Evolutionary conservation across 2,329 filamentous ascomycete genomes (phyloP).

Genomic region (Venturiaceae sp.): DNA sequence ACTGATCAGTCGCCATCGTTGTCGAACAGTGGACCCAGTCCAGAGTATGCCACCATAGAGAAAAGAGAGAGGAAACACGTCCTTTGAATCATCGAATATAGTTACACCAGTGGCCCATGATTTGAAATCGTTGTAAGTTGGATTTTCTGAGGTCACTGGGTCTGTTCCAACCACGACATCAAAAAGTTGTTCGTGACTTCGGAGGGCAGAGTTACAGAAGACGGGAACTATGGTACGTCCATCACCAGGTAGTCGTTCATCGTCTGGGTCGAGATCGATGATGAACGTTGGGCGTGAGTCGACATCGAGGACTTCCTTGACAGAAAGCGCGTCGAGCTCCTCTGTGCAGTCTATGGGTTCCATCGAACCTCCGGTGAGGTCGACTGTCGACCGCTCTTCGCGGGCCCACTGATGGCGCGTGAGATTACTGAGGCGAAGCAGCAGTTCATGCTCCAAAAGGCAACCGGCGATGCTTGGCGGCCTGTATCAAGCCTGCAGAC

Average conservation of each 20-base stretch:
- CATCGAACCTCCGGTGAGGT: too few species aligned
- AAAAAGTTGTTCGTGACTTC: constrained; percentile 18
- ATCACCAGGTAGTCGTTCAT: background rate
- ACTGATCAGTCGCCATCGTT: constrained; percentile 20
- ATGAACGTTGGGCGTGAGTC: constrained; percentile 23
- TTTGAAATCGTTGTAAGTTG: constrained; percentile 26
- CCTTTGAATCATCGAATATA: constrained; percentile 33
- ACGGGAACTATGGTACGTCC: constrained; percentile 15
- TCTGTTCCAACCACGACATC: constrained; percentile 15
- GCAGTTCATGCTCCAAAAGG: too few species aligned
- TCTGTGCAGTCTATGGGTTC: background rate
- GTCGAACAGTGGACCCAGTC: constrained; percentile 20
- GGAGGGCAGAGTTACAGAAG: constrained; percentile 22
- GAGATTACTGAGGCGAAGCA: background rate
- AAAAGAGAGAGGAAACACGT: constrained; percentile 34
- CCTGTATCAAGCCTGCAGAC: too few species aligned
- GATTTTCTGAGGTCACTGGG: background rate
- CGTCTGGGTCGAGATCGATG: constrained; percentile 20
- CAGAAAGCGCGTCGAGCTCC: constrained; percentile 16
- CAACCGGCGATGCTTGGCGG: too few species aligned
- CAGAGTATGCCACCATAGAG: constrained; percentile 20
- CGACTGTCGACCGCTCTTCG: too few species aligned
- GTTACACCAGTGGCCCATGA: constrained; percentile 33
- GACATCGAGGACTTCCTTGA: constrained; percentile 20
- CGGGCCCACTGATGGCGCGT: background rate